A percentile compares a stretch with the other conserved stretches of the same genome.
phyloP scores from a whole-genome alignment of 805 yeast genomes.

The Starmerella scarabaei region DNA sequence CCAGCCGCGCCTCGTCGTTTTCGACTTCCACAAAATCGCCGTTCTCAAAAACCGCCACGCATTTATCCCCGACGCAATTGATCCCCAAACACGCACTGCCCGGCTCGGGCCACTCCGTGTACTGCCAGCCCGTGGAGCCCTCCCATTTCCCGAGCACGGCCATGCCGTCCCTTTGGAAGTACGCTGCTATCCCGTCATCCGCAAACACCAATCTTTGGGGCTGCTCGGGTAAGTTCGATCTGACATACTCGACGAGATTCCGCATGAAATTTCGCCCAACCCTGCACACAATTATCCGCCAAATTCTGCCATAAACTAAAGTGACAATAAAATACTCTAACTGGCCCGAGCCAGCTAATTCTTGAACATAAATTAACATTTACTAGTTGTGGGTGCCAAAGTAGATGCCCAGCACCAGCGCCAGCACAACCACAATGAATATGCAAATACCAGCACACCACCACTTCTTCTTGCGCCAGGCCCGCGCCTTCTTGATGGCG shows the following conservation, averaged over 20 bases:
- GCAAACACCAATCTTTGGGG: constrained; percentile 5
- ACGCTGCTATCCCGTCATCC: constrained; percentile 9
- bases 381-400: constrained; percentile 16
- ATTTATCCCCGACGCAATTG: constrained; percentile 32
- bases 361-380: no score
- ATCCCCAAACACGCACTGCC: constrained; percentile 4
- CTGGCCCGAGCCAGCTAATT: no score
- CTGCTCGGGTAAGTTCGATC: constrained; percentile 8
- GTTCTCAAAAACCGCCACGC: constrained; percentile 51
- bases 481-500: constrained; percentile 76
- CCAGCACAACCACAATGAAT: constrained; percentile 22
- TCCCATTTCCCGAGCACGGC: constrained; percentile 13
- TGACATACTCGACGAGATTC: constrained; percentile 15
- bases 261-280: constrained; percentile 5
- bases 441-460: constrained; percentile 42
- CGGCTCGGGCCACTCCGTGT: constrained; percentile 8
- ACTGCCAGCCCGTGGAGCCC: constrained; percentile 8
- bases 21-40: constrained; percentile 59
- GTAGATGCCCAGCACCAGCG: constrained; percentile 19
- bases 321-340: no score
- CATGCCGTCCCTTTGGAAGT: constrained; percentile 4
- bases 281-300: no score
- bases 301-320: no score
- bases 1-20: constrained; percentile 49
- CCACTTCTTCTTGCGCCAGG: constrained; percentile 80